A percentile compares a stretch with the other conserved stretches of the same genome.
Evolutionary conservation across 1,139 yeast genomes (phyloP).

Genomic region (Yamadazyma epiphylla): DNA sequence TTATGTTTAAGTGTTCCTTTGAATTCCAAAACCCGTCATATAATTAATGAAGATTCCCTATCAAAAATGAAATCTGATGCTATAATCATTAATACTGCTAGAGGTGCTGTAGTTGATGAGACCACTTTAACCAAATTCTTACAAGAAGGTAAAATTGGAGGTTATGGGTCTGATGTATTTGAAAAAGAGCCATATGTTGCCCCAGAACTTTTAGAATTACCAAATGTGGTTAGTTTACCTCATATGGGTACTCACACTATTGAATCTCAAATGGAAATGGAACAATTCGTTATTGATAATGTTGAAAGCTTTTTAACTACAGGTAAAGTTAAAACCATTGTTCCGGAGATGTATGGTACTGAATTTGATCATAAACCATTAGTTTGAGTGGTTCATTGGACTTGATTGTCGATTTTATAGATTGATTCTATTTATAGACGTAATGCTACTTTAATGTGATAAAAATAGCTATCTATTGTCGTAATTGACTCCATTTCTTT

Average conservation of each 20-base stretch:
- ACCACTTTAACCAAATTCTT: conserved; percentile 56
- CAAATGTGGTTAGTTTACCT: conserved; percentile 64
- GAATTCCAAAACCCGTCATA: conserved; percentile 54
- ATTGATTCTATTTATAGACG: too few relatives aligned
- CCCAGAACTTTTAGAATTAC: conserved; percentile 49
- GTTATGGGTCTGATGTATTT: conserved; percentile 80
- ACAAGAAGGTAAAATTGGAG: conserved; percentile 64
- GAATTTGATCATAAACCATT: conserved; percentile 12
- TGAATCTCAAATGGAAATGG: conserved; percentile 58
- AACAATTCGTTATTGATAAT: conserved; percentile 49
- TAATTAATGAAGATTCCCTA: conserved; percentile 49
- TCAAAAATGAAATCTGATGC: conserved; percentile 63
- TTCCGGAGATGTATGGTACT: conserved; percentile 54
- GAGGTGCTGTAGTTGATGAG: conserved; percentile 76
- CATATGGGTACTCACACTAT: conserved; percentile 79
- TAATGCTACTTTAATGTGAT: too few relatives aligned
- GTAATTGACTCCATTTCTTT: too few relatives aligned
- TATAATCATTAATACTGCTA: conserved; percentile 63
- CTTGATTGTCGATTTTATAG: too few relatives aligned
- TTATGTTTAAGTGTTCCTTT: conserved; percentile 64
- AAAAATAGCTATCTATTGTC: too few relatives aligned
- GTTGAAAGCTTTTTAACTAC: conserved; percentile 40
- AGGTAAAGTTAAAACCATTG: conserved; percentile 62
- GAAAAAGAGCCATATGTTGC: conserved; percentile 77
- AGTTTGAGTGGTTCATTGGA: neutral